Evolutionary conservation across 2,329 filamentous ascomycete genomes (phyloP), one percentile per base, ranked within the genome.

Genomic region (Graphiopsis chlorocephala): DNA sequence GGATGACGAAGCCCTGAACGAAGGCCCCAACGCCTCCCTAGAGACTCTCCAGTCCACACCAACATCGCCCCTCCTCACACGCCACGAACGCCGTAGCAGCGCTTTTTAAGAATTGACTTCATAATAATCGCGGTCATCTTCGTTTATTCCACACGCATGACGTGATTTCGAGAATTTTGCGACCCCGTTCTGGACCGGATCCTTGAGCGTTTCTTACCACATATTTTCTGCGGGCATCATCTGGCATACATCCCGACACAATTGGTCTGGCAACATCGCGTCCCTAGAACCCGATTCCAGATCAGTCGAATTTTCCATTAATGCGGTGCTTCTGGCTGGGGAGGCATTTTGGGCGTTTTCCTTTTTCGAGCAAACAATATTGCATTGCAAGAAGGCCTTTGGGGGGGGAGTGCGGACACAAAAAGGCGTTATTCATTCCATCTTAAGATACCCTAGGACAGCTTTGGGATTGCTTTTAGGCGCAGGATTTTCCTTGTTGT

Each of bases 21-120:
- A 73, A 53, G 68, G 65, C 59, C 66, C 70, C 25, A 71, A 71
- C 45, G 69, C 67, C 12, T 69, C 69, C 4, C 69, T 68, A 33
- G 71, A 73, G 53, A 69, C 68, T 55, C 67, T 70, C 20, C 67
- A 70, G 53, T 65, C 67, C 55, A 70, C 61, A 35, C 72, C 72
- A n/a, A 68, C 60, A 50, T 73, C 72, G n/a, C 72, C 72, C 8
- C 65, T 74, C 23, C 66, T 73, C 26, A 69, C 67, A 23, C 63
- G 63, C 55, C 60, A 61, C 31, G 61, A 64, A 26, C 61, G 61
- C 10, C 53, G 61, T 42, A 64, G 61, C 61, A 64, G 61, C 31
- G 60, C 48, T 15, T 62, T 29, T 25, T 62, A 45, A 20, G 28
- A 25, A 28, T 23, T 28, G 33, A 45, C 55, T 25, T 45, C 23